These are phyloP conservation scores for Hypoxylon sp. DNA, from an alignment of 2,329 filamentous ascomycete genomes.

Conservation along the genomic window DNA sequence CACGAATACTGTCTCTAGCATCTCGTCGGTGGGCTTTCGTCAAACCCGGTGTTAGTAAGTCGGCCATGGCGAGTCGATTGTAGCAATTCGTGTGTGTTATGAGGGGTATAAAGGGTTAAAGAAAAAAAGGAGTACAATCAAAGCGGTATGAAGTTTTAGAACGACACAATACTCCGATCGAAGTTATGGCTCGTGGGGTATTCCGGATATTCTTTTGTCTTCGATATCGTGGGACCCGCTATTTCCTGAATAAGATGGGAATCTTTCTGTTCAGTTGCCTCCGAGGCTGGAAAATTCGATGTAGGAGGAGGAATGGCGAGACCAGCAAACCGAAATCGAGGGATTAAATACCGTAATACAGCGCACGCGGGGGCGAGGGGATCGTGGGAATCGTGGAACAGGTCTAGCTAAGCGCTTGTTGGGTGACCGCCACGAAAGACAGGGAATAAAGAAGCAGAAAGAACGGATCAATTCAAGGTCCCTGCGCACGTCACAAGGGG, in stretches of 20 bases:
- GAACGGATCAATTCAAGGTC: slow-evolving; percentile 32
- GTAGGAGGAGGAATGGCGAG: neutral
- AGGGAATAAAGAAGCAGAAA: slow-evolving; percentile 25
- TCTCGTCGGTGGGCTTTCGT: slow-evolving; percentile 38
- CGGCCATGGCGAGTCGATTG: slow-evolving; percentile 42
- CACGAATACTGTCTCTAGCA: slow-evolving; percentile 42
- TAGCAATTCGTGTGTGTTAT: slow-evolving; percentile 25
- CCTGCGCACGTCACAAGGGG: slow-evolving; percentile 37
- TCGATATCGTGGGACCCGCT: slow-evolving; percentile 18
- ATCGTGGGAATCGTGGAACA: slow-evolving; percentile 35
- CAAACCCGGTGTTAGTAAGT: slow-evolving; percentile 37
- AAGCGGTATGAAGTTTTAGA: slow-evolving; percentile 26
- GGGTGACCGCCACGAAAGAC: slow-evolving; percentile 33
- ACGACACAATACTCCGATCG: slow-evolving; percentile 10
- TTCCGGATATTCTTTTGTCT: slow-evolving; percentile 32
- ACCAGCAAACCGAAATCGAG: slow-evolving; percentile 19
- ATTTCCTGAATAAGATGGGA: slow-evolving; percentile 8
- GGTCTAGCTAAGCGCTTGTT: slow-evolving; percentile 20
- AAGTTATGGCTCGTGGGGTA: slow-evolving; percentile 22
- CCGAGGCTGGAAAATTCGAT: slow-evolving; percentile 16
- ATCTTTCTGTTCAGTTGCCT: slow-evolving; percentile 6
- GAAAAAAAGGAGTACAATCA: slow-evolving; percentile 33
- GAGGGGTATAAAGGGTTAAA: slow-evolving; percentile 10
- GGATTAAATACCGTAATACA: slow-evolving; percentile 35
- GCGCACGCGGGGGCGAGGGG: slow-evolving; percentile 28